Evolutionary conservation across 139 green algal species (phyloP).

Genomic region (Nannochloris sp.): DNA sequence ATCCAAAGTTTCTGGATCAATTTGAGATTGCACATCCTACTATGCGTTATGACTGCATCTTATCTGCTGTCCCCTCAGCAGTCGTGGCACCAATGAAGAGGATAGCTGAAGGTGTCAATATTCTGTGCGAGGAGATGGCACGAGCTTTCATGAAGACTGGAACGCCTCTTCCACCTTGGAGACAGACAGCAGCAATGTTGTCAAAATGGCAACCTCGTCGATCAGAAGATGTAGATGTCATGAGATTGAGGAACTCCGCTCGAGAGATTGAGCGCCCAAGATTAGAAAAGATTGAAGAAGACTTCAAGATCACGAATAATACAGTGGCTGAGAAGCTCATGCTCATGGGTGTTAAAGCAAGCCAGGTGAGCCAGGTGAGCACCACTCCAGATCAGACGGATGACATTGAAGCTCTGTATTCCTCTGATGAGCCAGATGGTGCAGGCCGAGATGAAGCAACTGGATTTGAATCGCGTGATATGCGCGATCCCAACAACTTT

Average conservation of each 20-base stretch:
- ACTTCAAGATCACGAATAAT: not conserved
- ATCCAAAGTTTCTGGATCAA: conserved; percentile 49
- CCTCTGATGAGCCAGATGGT: too few relatives aligned
- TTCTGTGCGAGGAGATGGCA: conserved; percentile 42
- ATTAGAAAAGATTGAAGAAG: too few relatives aligned
- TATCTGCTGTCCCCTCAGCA: conserved; percentile 26
- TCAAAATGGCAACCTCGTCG: conserved; percentile 51
- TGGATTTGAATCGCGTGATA: too few relatives aligned
- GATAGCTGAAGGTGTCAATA: conserved; percentile 27
- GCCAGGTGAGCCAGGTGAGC: too few relatives aligned
- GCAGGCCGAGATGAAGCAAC: too few relatives aligned
- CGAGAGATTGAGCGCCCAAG: too few relatives aligned
- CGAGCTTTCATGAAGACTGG: conserved; percentile 28
- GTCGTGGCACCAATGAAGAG: conserved; percentile 25
- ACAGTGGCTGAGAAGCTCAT: conserved; percentile 23
- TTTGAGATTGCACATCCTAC: conserved; percentile 50
- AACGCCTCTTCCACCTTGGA: conserved; percentile 45
- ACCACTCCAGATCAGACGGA: too few relatives aligned
- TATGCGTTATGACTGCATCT: conserved; percentile 27
- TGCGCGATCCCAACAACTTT: too few relatives aligned
- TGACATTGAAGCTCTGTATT: too few relatives aligned
- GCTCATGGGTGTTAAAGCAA: conserved; percentile 16
- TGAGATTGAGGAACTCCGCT: too few relatives aligned
- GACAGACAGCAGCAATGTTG: conserved; percentile 37
- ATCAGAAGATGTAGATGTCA: conserved; percentile 28